Percentiles rank a stretch among this genome's conserved stretches.
These are phyloP conservation scores for Lavandula angustifolia DNA, from an alignment of 257 asterid species.

Conservation along the genomic window DNA sequence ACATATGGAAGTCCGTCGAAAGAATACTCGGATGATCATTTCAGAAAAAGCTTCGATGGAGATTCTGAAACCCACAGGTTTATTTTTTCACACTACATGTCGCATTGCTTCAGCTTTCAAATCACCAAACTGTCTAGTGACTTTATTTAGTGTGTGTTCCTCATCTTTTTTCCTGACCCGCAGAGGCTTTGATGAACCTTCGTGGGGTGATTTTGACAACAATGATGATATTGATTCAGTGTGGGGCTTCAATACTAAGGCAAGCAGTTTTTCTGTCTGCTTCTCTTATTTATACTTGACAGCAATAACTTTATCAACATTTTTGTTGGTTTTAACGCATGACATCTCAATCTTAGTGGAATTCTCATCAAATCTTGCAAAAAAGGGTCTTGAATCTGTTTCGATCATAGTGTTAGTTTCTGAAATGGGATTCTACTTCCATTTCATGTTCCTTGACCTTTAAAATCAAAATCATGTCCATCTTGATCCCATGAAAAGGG, in stretches of 20 bases:
- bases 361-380: background rate
- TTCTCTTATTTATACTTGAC: slow-evolving; percentile 24
- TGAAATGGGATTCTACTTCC: slow-evolving; percentile 4
- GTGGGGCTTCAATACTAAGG: slow-evolving; percentile 96
- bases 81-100: slow-evolving; percentile 24
- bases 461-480: background rate
- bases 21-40: slow-evolving; percentile 63
- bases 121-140: slow-evolving; percentile 9
- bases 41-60: slow-evolving; percentile 64
- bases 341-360: background rate
- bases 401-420: background rate
- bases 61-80: slow-evolving; percentile 82
- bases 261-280: slow-evolving; percentile 37
- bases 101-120: slow-evolving; percentile 19
- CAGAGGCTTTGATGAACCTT: slow-evolving; percentile 86
- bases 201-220: slow-evolving; percentile 87
- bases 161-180: slow-evolving; percentile 25
- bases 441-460: background rate
- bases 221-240: slow-evolving; percentile 93
- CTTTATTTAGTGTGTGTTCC: slow-evolving; percentile 16
- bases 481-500: background rate
- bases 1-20: slow-evolving; percentile 65
- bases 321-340: background rate
- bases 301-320: slow-evolving; percentile 20
- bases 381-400: background rate